Percentiles rank a stretch among this genome's conserved stretches.
Evolutionary conservation across 1,139 yeast species (phyloP).

Genomic region (Debaryomyces sp.): DNA sequence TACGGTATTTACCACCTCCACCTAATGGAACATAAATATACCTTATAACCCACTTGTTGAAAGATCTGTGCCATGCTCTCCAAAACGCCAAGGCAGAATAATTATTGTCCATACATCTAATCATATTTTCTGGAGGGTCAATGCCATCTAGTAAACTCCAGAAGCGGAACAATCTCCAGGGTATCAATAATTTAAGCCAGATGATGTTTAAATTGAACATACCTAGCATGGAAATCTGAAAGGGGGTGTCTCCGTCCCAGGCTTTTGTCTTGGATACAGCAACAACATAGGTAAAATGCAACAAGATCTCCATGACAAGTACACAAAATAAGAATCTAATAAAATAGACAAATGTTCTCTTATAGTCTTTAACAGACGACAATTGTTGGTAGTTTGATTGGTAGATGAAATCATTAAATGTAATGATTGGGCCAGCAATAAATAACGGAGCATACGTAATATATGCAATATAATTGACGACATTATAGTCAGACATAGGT

Average conservation of each 20-base stretch:
- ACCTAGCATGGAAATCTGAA: constrained; percentile 94
- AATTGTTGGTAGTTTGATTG: constrained; percentile 55
- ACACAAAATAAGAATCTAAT: constrained; percentile 71
- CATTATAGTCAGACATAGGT: constrained; percentile 58
- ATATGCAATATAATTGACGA: constrained; percentile 72
- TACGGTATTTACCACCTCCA: constrained; percentile 74
- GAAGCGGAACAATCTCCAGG: constrained; percentile 93
- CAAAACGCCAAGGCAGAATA: constrained; percentile 92
- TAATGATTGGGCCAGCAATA: constrained; percentile 92
- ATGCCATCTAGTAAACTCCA: constrained; percentile 92
- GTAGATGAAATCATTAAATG: constrained; percentile 87
- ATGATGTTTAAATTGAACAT: constrained; percentile 85
- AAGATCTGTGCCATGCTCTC: constrained; percentile 99
- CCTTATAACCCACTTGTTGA: constrained; percentile 84
- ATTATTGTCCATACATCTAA: constrained; percentile 92
- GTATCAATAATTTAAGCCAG: constrained; percentile 89
- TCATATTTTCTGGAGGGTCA: constrained; percentile 98
- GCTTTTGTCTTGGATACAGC: constrained; percentile 89
- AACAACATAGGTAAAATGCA: constrained; percentile 89
- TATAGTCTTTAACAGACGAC: constrained; percentile 45
- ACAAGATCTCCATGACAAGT: constrained; percentile 83
- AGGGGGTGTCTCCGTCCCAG: constrained; percentile 88
- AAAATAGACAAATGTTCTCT: constrained; percentile 63
- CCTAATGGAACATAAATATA: constrained; percentile 81
- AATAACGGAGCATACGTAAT: constrained; percentile 84